phyloP scores from a whole-genome alignment of 192 early-diverging fungal species.

The Cetraspora pellucida region DNA sequence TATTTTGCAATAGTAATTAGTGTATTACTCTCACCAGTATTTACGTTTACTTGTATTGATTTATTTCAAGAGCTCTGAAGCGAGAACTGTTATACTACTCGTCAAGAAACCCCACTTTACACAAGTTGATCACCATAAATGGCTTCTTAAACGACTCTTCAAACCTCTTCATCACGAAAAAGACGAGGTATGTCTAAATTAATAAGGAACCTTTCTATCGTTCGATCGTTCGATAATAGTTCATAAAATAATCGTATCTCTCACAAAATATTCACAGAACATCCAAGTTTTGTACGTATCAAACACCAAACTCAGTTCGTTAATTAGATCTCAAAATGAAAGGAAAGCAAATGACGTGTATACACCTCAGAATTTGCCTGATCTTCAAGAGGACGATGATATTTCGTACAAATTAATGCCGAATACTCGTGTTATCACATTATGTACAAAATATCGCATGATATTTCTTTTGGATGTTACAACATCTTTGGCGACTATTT shows the following conservation, averaged over 20 bases:
- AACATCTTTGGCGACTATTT: slow-evolving; percentile 66
- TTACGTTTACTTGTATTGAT: too few species aligned
- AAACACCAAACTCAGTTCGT: slow-evolving; percentile 9
- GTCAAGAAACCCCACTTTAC: slow-evolving; percentile 30
- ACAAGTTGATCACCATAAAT: slow-evolving; percentile 40
- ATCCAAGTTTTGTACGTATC: slow-evolving; percentile 24
- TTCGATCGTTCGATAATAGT: neutral
- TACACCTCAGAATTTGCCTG: slow-evolving; percentile 26
- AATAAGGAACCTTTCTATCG: neutral
- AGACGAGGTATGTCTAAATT: slow-evolving; percentile 33
- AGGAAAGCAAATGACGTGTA: slow-evolving; percentile 13
- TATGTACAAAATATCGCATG: slow-evolving; percentile 61
- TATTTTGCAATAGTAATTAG: too few species aligned
- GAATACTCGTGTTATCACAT: slow-evolving; percentile 61
- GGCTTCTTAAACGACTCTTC: slow-evolving; percentile 44
- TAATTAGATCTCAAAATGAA: slow-evolving; percentile 29
- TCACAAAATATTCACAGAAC: slow-evolving; percentile 5
- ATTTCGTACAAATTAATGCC: slow-evolving; percentile 60
- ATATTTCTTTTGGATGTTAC: slow-evolving; percentile 73
- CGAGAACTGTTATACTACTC: slow-evolving; percentile 37
- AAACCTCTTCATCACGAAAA: slow-evolving; percentile 35
- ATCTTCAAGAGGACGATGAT: neutral
- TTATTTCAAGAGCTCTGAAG: slow-evolving; percentile 12
- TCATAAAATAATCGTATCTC: neutral
- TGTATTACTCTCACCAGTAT: too few species aligned